A percentile compares a stretch with the other conserved stretches of the same genome.
Conservation (phyloP, 106 monocot genomes). For the Platanthera zijinensis region DNA sequence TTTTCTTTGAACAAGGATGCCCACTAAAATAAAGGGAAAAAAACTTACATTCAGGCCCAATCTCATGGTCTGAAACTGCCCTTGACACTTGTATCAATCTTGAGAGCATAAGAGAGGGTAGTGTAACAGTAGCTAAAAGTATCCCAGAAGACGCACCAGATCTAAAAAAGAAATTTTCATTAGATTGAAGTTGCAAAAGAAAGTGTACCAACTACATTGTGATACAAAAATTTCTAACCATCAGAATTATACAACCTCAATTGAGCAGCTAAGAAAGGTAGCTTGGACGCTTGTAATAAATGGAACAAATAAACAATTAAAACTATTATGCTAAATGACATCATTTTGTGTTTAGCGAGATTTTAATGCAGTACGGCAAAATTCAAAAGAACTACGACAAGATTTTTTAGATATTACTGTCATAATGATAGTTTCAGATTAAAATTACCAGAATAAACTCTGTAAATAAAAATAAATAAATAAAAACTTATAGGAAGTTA, state of each 20-base stretch:
- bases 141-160: slow-evolving; percentile 88
- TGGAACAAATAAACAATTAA: neutral
- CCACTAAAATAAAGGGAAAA: neutral
- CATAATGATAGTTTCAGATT: neutral
- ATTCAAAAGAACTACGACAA: neutral
- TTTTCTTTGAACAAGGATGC: neutral
- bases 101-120: slow-evolving; percentile 83
- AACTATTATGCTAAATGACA: neutral
- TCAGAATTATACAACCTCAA: neutral
- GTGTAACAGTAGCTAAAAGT: slow-evolving; percentile 68
- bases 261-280: neutral
- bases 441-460: neutral
- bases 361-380: neutral
- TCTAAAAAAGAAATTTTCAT: slow-evolving; percentile 30
- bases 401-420: neutral
- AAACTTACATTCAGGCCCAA: slow-evolving; percentile 38
- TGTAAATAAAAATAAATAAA: neutral
- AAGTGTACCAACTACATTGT: neutral
- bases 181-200: neutral
- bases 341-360: neutral
- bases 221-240: neutral
- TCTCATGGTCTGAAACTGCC: slow-evolving; percentile 20
- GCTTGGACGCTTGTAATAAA: neutral
- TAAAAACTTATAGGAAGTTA: neutral
- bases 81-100: slow-evolving; percentile 72